These are phyloP conservation scores for Glutinoglossum americanum DNA, from an alignment of 495 filamentous ascomycete genomes.

Conservation along the genomic window DNA sequence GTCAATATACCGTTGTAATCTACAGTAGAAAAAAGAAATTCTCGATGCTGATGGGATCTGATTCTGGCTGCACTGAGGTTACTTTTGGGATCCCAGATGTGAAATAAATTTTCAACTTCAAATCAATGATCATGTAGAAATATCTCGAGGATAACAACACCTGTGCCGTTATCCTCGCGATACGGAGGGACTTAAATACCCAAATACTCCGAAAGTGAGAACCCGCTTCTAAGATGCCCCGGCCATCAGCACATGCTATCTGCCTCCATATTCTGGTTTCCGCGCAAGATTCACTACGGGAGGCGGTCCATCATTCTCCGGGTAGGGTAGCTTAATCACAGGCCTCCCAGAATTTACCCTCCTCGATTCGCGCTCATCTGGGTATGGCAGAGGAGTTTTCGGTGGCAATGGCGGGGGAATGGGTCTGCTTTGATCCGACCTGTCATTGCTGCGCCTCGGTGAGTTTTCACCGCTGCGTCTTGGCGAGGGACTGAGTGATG, in stretches of 20 bases:
- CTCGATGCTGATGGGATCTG: no score
- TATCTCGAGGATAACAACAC: no score
- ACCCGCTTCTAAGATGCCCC: background rate
- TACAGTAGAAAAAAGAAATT: no score
- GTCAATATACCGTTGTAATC: no score
- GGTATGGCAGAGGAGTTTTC: slow-evolving; percentile 55
- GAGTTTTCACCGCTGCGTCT: slow-evolving; percentile 24
- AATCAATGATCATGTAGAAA: no score
- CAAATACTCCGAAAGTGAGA: no score
- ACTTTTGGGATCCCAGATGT: no score
- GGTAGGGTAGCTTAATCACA: slow-evolving; percentile 43
- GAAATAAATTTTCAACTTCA: no score
- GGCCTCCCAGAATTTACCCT: slow-evolving; percentile 5
- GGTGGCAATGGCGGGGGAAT: slow-evolving; percentile 63
- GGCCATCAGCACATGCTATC: background rate
- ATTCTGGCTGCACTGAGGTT: no score
- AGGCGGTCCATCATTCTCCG: slow-evolving; percentile 53
- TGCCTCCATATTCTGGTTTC: slow-evolving; percentile 54
- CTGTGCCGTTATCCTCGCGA: no score
- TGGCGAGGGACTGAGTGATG: slow-evolving; percentile 19
- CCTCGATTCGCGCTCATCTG: slow-evolving; percentile 7
- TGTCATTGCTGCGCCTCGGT: background rate
- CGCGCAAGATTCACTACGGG: slow-evolving; percentile 63
- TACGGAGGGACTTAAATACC: no score
- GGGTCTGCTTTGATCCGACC: slow-evolving; percentile 14